phyloP scores from a whole-genome alignment of 345 rosid species.

The Anacardium occidentale region DNA sequence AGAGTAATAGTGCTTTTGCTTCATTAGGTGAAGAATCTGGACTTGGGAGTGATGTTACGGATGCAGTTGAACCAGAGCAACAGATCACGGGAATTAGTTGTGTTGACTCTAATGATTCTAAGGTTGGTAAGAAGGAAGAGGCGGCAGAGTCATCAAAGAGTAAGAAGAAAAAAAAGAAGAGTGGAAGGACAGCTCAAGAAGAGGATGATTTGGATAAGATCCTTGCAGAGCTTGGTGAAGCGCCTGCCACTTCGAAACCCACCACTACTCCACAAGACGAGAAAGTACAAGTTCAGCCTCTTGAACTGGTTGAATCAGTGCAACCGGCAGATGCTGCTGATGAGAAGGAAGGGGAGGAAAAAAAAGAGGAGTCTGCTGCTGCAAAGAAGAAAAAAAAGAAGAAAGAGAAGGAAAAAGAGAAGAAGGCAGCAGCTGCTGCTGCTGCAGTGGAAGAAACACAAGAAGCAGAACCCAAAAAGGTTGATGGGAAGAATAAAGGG shows the following conservation, averaged over 20 bases:
- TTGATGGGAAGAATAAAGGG: slow-evolving; percentile 72
- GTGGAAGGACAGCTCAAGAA: slow-evolving; percentile 87
- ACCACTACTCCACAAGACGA: slow-evolving; percentile 46
- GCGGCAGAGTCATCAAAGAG: slow-evolving; percentile 63
- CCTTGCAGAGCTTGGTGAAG: slow-evolving; percentile 85
- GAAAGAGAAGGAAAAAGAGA: slow-evolving; percentile 62
- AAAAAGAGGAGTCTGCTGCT: slow-evolving; percentile 65
- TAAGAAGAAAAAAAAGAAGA: slow-evolving; percentile 78
- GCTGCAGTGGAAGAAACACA: slow-evolving; percentile 48
- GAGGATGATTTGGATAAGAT: slow-evolving; percentile 94
- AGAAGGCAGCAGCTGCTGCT: slow-evolving; percentile 28
- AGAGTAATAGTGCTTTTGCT: slow-evolving; percentile 36
- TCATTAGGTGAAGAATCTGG: slow-evolving; percentile 32
- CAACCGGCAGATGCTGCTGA: slow-evolving; percentile 33
- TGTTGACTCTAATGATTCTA: slow-evolving; percentile 27
- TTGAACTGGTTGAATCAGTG: slow-evolving; percentile 41
- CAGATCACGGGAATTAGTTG: slow-evolving; percentile 15
- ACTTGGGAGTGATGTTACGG: slow-evolving; percentile 30
- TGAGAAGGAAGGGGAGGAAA: slow-evolving; percentile 80
- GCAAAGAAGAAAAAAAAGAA: slow-evolving; percentile 92
- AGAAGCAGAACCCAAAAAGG: slow-evolving; percentile 60
- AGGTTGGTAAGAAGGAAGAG: slow-evolving; percentile 44
- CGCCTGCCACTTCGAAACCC: slow-evolving; percentile 37
- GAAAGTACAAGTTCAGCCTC: slow-evolving; percentile 41
- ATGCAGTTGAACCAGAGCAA: slow-evolving; percentile 18